Evolutionary conservation across 2,329 filamentous ascomycete genomes (phyloP).

Genomic region (Aspergillus quadricinctus): DNA sequence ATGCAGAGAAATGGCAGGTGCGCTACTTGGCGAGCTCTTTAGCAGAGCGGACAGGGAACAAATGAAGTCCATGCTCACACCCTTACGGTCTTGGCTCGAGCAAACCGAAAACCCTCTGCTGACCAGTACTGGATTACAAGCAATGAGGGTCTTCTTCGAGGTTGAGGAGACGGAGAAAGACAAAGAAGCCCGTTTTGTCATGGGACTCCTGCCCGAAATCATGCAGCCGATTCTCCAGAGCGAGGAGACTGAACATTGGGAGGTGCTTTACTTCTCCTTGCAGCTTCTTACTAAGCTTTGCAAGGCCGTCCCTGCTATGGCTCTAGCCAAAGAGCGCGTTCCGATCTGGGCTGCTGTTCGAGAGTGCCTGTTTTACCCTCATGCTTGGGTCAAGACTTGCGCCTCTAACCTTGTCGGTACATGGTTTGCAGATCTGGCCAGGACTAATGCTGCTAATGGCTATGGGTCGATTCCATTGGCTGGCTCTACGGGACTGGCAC

Average conservation of each 20-base stretch:
- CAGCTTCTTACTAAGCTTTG: conserved; percentile 65
- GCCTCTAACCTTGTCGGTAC: conserved; percentile 68
- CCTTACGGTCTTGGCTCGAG: conserved; percentile 71
- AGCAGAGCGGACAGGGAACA: conserved; percentile 70
- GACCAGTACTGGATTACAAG: conserved; percentile 69
- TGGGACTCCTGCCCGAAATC: conserved; percentile 50
- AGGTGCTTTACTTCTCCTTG: conserved; percentile 70
- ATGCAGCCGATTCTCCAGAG: conserved; percentile 49
- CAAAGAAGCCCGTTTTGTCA: conserved; percentile 63
- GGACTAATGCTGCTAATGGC: conserved; percentile 52
- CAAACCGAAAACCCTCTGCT: conserved; percentile 69
- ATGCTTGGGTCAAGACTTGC: conserved; percentile 70
- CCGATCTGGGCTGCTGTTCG: conserved; percentile 69
- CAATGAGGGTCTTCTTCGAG: conserved; percentile 80
- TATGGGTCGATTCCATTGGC: conserved; percentile 57
- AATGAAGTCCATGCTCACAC: conserved; percentile 63
- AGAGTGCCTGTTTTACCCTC: conserved; percentile 65
- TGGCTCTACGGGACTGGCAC: conserved; percentile 66
- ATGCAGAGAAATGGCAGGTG: conserved; percentile 76
- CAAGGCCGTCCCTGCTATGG: conserved; percentile 59
- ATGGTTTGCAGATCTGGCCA: conserved; percentile 77
- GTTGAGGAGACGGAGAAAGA: conserved; percentile 59
- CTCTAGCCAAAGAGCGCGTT: conserved; percentile 57
- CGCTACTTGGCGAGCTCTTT: conserved; percentile 77
- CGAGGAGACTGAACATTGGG: conserved; percentile 54